Conservation (phyloP, 768 basidiomycete species). For the Cystobasidium onofrii region DNA sequence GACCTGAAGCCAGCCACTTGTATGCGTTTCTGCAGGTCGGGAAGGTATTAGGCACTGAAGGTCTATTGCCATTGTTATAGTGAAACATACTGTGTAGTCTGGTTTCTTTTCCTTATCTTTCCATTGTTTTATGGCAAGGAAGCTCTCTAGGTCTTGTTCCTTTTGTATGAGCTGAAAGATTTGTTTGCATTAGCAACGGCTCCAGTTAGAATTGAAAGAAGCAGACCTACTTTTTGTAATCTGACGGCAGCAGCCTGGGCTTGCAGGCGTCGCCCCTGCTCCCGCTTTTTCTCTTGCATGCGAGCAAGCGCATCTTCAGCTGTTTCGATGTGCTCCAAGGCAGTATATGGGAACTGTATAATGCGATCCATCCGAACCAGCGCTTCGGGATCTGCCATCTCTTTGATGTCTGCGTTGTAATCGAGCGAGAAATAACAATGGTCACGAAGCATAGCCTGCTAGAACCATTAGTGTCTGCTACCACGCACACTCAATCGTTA, state of each 20-base stretch:
- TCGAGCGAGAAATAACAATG: constrained; percentile 75
- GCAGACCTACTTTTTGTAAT: constrained; percentile 63
- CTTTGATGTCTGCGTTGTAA: constrained; percentile 61
- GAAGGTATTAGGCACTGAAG: background rate
- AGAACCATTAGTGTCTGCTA: background rate
- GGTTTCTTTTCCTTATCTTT: constrained; percentile 57
- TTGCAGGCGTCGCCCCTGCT: constrained; percentile 79
- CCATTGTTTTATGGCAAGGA: constrained; percentile 59
- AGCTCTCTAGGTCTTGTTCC: constrained; percentile 62
- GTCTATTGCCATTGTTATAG: background rate
- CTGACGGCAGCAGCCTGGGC: constrained; percentile 80
- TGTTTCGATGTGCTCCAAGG: constrained; percentile 61
- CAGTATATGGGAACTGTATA: constrained; percentile 19
- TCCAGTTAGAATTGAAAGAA: background rate
- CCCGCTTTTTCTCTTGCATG: constrained; percentile 67
- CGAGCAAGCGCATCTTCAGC: constrained; percentile 79
- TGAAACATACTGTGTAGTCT: constrained; percentile 56
- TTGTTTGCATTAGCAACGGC: background rate
- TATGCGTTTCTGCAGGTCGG: constrained; percentile 41
- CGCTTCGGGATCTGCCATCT: constrained; percentile 59
- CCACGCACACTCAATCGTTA: background rate
- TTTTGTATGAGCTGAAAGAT: constrained; percentile 61
- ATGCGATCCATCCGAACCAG: constrained; percentile 55
- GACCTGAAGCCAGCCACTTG: constrained; percentile 59
- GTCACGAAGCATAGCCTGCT: constrained; percentile 80